A percentile compares a stretch with the other conserved stretches of the same genome.
phyloP scores from a whole-genome alignment of 345 rosid species.

The Salix exigua region DNA sequence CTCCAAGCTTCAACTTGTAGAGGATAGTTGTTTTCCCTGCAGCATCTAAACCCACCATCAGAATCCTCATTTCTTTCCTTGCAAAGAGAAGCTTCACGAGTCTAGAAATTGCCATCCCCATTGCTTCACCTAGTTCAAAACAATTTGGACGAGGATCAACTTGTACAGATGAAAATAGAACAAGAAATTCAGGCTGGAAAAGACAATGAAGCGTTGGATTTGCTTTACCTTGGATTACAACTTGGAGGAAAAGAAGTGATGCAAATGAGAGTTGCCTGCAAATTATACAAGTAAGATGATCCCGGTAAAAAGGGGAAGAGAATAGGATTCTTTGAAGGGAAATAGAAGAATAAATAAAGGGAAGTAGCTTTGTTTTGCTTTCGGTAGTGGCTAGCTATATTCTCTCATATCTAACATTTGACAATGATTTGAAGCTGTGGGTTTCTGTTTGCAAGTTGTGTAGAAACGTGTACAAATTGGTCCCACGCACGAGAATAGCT shows the following conservation, averaged over 20 bases:
- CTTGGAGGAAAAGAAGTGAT: not conserved
- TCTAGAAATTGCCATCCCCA: constrained; percentile 55
- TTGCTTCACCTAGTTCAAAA: constrained; percentile 12
- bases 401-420: not conserved
- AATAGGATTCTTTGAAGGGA: constrained; percentile 30
- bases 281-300: constrained; percentile 3
- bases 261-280: not conserved
- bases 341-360: constrained; percentile 33
- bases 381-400: not conserved
- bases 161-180: not conserved
- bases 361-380: constrained; percentile 18
- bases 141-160: not conserved
- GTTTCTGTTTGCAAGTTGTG: constrained; percentile 11
- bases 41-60: constrained; percentile 80
- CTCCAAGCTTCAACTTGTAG: constrained; percentile 72
- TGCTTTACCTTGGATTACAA: constrained; percentile 10
- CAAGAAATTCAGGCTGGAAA: not conserved
- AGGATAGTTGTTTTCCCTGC: constrained; percentile 78
- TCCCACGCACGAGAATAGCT: not conserved
- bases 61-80: constrained; percentile 66
- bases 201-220: not conserved
- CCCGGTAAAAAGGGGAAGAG: constrained; percentile 18
- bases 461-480: not conserved
- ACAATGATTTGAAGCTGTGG: not conserved
- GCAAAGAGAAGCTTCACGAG: constrained; percentile 45